Evolutionary conservation across 1,284 basidiomycete genomes (phyloP).

Genomic region (Ganoderma meredithae): DNA sequence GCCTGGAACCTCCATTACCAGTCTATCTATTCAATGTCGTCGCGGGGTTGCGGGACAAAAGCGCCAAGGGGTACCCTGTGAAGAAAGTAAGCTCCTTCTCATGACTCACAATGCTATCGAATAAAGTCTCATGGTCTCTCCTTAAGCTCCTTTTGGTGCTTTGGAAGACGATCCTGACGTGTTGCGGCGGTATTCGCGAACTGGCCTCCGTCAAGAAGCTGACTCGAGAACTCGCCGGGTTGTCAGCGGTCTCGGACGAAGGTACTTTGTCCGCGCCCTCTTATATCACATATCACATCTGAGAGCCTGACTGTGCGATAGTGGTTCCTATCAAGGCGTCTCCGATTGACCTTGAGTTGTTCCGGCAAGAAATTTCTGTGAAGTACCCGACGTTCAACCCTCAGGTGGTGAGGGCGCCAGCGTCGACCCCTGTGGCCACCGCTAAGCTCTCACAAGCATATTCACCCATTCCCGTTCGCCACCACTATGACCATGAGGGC

Average conservation of each 20-base stretch:
- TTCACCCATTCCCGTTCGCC: constrained; percentile 91
- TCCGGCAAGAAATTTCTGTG: constrained; percentile 87
- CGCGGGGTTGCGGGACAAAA: constrained; percentile 91
- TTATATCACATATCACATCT: neutral
- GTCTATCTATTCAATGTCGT: constrained; percentile 93
- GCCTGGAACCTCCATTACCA: constrained; percentile 92
- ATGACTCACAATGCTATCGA: constrained; percentile 30
- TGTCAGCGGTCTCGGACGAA: constrained; percentile 71
- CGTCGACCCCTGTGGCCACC: constrained; percentile 52
- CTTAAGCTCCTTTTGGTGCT: constrained; percentile 88
- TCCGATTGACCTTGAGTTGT: constrained; percentile 88
- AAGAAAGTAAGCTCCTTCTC: constrained; percentile 75
- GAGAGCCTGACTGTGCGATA: constrained; percentile 31
- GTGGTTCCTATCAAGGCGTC: constrained; percentile 79
- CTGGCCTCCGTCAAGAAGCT: constrained; percentile 85
- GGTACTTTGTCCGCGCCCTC: constrained; percentile 45
- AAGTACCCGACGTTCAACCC: constrained; percentile 94
- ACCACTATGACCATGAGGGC: constrained; percentile 89
- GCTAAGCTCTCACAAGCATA: constrained; percentile 88
- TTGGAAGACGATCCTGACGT: constrained; percentile 95
- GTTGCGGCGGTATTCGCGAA: constrained; percentile 92
- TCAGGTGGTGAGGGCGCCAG: constrained; percentile 47
- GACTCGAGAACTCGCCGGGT: constrained; percentile 82
- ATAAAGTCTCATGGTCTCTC: constrained; percentile 27
- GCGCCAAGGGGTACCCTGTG: constrained; percentile 94